These are phyloP conservation scores for Vicia sativa DNA, from an alignment of 306 rosid genomes.

Conservation along the genomic window DNA sequence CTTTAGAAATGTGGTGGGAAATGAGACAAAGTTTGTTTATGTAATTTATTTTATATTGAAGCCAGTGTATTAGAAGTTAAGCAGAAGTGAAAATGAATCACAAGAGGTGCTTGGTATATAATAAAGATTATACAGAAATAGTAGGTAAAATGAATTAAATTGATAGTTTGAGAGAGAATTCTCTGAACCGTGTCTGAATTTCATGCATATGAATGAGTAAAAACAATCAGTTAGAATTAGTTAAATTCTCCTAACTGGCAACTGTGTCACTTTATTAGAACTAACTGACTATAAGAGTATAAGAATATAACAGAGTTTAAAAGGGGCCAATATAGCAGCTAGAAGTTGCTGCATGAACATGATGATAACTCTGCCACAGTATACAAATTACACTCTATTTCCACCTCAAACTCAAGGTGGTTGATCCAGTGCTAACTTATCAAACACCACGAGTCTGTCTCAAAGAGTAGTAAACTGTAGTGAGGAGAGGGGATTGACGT, in stretches of 20 bases:
- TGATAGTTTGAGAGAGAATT: conserved; percentile 1
- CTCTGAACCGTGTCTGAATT: background rate
- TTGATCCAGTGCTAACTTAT: background rate
- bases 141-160: background rate
- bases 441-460: background rate
- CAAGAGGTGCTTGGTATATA: no score
- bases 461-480: background rate
- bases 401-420: background rate
- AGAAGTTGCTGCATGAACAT: conserved; percentile 2
- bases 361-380: background rate
- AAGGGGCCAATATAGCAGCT: background rate
- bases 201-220: background rate
- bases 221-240: background rate
- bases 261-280: background rate
- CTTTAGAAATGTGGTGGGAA: conserved; percentile 15
- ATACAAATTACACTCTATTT: no score
- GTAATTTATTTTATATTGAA: conserved; percentile 23
- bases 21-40: conserved; percentile 18
- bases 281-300: background rate
- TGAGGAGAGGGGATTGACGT: background rate
- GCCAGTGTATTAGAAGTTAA: background rate
- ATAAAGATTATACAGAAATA: no score
- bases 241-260: background rate
- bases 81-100: background rate
- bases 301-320: background rate